Evolutionary conservation across 202 grass and related monocot genomes (phyloP), one percentile per base, ranked within the genome.

Genomic region (Carex arenaria): DNA sequence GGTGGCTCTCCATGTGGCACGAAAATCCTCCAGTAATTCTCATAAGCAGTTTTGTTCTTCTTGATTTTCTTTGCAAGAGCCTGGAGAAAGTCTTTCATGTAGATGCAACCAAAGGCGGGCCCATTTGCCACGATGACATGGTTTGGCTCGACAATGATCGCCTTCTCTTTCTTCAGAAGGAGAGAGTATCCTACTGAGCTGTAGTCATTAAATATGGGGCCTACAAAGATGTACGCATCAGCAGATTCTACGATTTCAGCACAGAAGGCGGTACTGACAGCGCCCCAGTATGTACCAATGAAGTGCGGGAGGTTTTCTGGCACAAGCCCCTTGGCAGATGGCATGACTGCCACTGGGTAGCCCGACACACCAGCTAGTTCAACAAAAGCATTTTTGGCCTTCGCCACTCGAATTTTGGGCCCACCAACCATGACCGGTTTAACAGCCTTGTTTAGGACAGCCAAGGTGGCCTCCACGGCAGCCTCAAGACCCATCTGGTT

Each of bases 191-290:
- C 93, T 4, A 92, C 93, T 23, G 93, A 94, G 72, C 90, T 94
- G 78, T 94, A 94, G 84, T 94, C 93, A 20, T 94, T 94, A 67
- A 94, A 94, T 72, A 94, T 89, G 82, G 93, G 93, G 40, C 93
- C 90, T 18, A 87, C 90, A 55, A 94, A 94, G 71, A 94, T 76
- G 72, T 94, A 92, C 61, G 88, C 90, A 36, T 94, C 90, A 3
- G 90, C 92, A 0, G 90, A 94, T 64, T 94, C 92, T 1, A 94
- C 72, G 13, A 94, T 94, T 85, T 94, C 90, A 1, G 90, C 84
- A 57, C 90, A 94, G 82, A 92, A 94, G 20, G 90, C 84, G 3
- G 90, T 94, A 45, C 93, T 94, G n/a, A 94, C 78, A 14, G 93
- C 88, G 1, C 93, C 93, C 93, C 93, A 94, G 82, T 94, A 94